Evolutionary conservation across 176 grass and related monocot species (phyloP).

Genomic region (Musa itinerans): DNA sequence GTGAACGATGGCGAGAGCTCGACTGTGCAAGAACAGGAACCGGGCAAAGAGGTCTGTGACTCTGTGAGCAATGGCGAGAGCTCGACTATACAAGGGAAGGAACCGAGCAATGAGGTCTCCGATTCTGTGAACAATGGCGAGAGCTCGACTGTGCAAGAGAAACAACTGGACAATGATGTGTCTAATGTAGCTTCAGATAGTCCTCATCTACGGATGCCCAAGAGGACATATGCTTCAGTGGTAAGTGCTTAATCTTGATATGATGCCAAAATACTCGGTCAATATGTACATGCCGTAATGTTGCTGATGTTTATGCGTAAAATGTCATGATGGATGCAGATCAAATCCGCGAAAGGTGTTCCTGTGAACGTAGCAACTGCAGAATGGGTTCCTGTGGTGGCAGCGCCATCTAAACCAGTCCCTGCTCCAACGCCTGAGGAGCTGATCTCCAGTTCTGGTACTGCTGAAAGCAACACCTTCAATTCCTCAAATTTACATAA

Average conservation of each 20-base stretch:
- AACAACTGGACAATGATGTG: background rate
- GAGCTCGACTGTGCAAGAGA: conserved; percentile 27
- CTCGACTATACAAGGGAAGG: conserved; percentile 19
- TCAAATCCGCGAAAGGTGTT: conserved; percentile 66
- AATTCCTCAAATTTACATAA: conserved; percentile 15
- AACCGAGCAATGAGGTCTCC: background rate
- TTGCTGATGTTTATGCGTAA: no score
- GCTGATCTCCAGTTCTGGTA: conserved; percentile 43
- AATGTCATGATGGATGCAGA: conserved; percentile 27
- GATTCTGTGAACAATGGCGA: background rate
- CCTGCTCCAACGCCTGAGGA: conserved; percentile 34
- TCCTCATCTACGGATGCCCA: conserved; percentile 38
- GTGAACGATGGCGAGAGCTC: conserved; percentile 14
- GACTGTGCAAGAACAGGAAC: conserved; percentile 8
- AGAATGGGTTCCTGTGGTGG: conserved; percentile 28
- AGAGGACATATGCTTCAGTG: conserved; percentile 83
- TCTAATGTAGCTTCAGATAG: background rate
- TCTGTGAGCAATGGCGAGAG: background rate
- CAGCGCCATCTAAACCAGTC: conserved; percentile 35
- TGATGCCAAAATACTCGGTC: conserved; percentile 15
- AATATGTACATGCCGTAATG: background rate
- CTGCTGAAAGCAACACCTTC: conserved; percentile 29
- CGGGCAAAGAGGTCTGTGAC: background rate
- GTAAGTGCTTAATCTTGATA: conserved; percentile 32
- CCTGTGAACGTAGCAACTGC: background rate